Conservation (phyloP, 192 early-diverging fungal genomes). For the Backusella circina region DNA sequence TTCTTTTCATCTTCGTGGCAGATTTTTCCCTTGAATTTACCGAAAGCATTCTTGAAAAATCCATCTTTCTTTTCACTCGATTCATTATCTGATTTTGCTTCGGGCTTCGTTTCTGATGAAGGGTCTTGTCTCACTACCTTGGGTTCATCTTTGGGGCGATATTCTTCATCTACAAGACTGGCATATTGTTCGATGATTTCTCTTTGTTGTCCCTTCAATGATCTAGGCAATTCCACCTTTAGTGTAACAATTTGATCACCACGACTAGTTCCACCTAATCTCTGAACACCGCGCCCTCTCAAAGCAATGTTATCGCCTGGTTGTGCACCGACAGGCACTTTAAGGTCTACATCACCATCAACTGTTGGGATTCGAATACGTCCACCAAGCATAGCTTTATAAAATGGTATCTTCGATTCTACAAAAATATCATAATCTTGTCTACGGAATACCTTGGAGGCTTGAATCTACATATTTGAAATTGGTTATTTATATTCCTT, state of each 20-base stretch:
- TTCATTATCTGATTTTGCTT: slow-evolving; percentile 16
- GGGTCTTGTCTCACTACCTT: neutral
- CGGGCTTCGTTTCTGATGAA: slow-evolving; percentile 18
- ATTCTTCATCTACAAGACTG: slow-evolving; percentile 35
- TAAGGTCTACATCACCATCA: slow-evolving; percentile 94
- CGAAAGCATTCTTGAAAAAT: slow-evolving; percentile 64
- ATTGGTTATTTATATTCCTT: neutral
- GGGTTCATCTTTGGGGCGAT: slow-evolving; percentile 15
- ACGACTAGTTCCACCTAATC: slow-evolving; percentile 49
- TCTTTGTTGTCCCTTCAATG: slow-evolving; percentile 46
- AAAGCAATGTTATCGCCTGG: slow-evolving; percentile 83
- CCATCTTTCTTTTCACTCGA: slow-evolving; percentile 26
- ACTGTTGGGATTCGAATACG: slow-evolving; percentile 84
- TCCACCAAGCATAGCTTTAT: slow-evolving; percentile 87
- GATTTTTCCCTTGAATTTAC: slow-evolving; percentile 48
- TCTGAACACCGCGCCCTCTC: slow-evolving; percentile 72
- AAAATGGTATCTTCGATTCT: slow-evolving; percentile 74
- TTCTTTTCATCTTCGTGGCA: slow-evolving; percentile 43
- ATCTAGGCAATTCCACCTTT: slow-evolving; percentile 77
- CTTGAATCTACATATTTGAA: slow-evolving; percentile 16
- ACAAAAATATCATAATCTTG: slow-evolving; percentile 80
- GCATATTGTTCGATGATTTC: slow-evolving; percentile 63
- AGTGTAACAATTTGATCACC: slow-evolving; percentile 93
- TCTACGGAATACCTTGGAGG: slow-evolving; percentile 73
- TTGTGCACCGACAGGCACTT: slow-evolving; percentile 81